These are phyloP conservation scores for Penicillium hordei DNA, from an alignment of 2,329 filamentous ascomycete species.

Conservation along the genomic window DNA sequence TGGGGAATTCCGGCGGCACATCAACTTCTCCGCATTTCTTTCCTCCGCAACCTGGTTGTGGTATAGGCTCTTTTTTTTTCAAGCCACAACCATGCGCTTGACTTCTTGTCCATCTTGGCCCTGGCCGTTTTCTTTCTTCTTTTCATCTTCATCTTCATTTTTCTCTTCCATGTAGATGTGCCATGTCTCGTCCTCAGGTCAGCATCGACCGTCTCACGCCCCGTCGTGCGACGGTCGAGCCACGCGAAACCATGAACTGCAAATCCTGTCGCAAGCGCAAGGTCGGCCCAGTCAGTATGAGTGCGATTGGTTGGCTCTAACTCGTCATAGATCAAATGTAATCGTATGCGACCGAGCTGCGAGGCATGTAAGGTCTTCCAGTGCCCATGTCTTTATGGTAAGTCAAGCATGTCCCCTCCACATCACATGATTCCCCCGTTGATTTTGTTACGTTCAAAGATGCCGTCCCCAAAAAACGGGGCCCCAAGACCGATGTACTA, in stretches of 20 bases:
- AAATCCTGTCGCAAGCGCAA: constrained; percentile 92
- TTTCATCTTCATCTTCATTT: constrained; percentile 6
- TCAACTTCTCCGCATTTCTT: constrained; percentile 25
- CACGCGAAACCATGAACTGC: constrained; percentile 91
- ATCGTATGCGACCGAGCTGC: constrained; percentile 77
- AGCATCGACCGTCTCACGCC: constrained; percentile 76
- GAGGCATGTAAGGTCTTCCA: constrained; percentile 89
- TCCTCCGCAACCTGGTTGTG: constrained; percentile 4
- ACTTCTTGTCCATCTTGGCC: constrained; percentile 8
- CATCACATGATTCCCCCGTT: constrained; percentile 36
- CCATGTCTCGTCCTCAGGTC: constrained; percentile 72
- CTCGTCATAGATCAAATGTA: constrained; percentile 77
- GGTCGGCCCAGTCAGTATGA: constrained; percentile 50
- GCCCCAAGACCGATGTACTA: constrained; percentile 84
- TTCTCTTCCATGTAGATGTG: constrained; percentile 14
- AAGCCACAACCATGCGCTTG: constrained; percentile 13
- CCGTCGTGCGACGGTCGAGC: constrained; percentile 70
- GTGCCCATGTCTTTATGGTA: constrained; percentile 85
- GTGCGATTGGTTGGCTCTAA: neutral
- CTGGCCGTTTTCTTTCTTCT: constrained; percentile 6
- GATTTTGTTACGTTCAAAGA: constrained; percentile 48
- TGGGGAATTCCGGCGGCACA: constrained; percentile 16
- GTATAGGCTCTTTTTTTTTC: neutral
- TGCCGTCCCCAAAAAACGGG: constrained; percentile 84
- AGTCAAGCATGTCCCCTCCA: constrained; percentile 29